Evolutionary conservation across 2,329 filamentous ascomycete genomes (phyloP), one percentile per base, ranked within the genome.

Genomic region (Ascomycota sp.): DNA sequence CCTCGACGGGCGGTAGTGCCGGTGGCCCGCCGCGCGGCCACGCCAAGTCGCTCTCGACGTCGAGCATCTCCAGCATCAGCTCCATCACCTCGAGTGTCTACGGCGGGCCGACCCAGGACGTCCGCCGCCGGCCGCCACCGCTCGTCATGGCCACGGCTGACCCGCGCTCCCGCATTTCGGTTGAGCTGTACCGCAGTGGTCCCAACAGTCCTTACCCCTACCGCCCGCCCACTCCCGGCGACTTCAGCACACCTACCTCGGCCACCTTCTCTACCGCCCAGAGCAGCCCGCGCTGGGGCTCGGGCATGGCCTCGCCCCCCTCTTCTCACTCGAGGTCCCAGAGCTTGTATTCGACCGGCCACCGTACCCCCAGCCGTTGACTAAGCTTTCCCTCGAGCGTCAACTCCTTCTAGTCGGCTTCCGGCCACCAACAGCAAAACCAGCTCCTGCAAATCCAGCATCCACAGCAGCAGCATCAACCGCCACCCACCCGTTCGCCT

Each of bases 61-160:
- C 85, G 1, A 93, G 82, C 49, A 82, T 94, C 41, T 63, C 70
- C 4, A 86, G 78, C 22, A 75, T 75, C 6, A 57, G 70, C 31
- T 83, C 79, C 2, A 48, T 61, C 9, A 55, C 55, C 19, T 86
- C 81, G 1, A 73, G 81, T 1, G 74, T 61, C 29, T 75, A 75
- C 34, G 73, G 66, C 37, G 56, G 65, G n/a, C 58, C 64, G 13
- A 15, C 15, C 15, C 69, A 72, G 27, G 77, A 82, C 33, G 51
- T 65, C 24, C 69, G 81, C 29, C 69, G 77, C 34, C 68, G 80
- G 19, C 85, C 83, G 5, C 73, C 81, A 15, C 80, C 83, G 1
- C 57, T 93, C 13, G 76, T 86, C 34, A 89, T 91, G 74, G 75
- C 75, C 4, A n/a, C n/a, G n/a, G 66, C 67, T 27, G 79, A 89